phyloP scores from a whole-genome alignment of 2,329 filamentous ascomycete species.

The Lachnellula subtilissima region DNA sequence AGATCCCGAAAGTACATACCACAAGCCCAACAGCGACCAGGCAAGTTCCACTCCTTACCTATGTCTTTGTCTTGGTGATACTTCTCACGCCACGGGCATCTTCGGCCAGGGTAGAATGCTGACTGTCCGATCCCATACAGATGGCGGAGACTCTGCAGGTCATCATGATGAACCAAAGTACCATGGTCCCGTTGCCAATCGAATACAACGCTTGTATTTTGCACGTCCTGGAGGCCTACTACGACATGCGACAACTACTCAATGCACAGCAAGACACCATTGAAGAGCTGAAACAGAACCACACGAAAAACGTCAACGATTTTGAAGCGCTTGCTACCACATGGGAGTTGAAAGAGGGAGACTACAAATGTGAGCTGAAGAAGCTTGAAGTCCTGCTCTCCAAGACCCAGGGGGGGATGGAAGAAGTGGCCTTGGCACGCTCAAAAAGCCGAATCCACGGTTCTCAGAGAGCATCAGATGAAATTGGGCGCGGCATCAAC shows the following conservation, averaged over 20 bases:
- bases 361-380: conserved; percentile 30
- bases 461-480: conserved; percentile 18
- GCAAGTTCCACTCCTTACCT: neutral
- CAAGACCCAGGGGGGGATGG: conserved; percentile 28
- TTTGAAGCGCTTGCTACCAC: conserved; percentile 23
- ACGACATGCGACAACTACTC: conserved; percentile 20
- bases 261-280: conserved; percentile 19
- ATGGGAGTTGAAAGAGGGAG: conserved; percentile 27
- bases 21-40: conserved; percentile 29
- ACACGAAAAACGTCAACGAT: conserved; percentile 26
- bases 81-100: neutral
- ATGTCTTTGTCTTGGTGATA: neutral
- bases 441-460: conserved; percentile 28
- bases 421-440: conserved; percentile 27
- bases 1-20: conserved; percentile 23
- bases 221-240: conserved; percentile 30
- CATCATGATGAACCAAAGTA: conserved; percentile 30
- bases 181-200: conserved; percentile 22
- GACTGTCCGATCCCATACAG: neutral
- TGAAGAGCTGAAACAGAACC: conserved; percentile 21
- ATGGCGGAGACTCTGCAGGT: conserved; percentile 31
- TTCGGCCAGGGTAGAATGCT: neutral
- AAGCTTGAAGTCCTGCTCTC: conserved; percentile 29
- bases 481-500: conserved; percentile 15
- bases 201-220: conserved; percentile 30